Base-by-base conservation (phyloP, 2,329 filamentous ascomycete species). In the Penicillium sp. region DNA sequence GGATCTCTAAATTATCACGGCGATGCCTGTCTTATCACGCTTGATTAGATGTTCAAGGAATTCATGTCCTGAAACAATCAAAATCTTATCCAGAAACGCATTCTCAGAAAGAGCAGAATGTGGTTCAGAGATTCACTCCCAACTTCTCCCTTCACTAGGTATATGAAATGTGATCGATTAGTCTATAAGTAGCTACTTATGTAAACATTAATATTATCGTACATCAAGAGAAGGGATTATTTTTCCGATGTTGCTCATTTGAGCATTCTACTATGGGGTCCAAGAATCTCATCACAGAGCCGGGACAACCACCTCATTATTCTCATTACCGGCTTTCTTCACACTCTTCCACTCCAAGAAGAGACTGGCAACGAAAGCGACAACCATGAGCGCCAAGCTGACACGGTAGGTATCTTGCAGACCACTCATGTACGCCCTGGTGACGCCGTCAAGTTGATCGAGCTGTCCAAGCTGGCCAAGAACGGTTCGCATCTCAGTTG, bases 291-390 rank as follows among this genome's bases (percentile, higher is more conserved):
- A 40, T 52, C 43, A 55, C 16, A 55, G 43, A 4, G 49, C 53
- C 4, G 53, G 53, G 16, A 55, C 50, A 24, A 43, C 50, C 5
- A 33, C 40, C 16, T 55, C 53, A 3, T 58, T 53, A 4, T 51
- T 53, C 11, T 54, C 47, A 13, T 36, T 49, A 10, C 40, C 53
- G 6, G 42, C 53, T 40, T 51, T 55, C 36, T 65, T 65, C 27
- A 65, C 57, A 44, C 61, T 65, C 54, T 58, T 58, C 58, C 62
- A 65, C 38, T 65, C 63, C 30, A 65, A 13, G 25, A 59, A 58
- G 27, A 58, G 57, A 40, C 53, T 58, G 0, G 51, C 53, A 18
- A 61, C 42, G 43, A 65, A 60, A 0, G 54, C 51, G 3, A 48
- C 58, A 14, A 61, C 10, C 24, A 56, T 53, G 3, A 65, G 35